Conservation (phyloP, 257 asterid species). For the Lavandula angustifolia region DNA sequence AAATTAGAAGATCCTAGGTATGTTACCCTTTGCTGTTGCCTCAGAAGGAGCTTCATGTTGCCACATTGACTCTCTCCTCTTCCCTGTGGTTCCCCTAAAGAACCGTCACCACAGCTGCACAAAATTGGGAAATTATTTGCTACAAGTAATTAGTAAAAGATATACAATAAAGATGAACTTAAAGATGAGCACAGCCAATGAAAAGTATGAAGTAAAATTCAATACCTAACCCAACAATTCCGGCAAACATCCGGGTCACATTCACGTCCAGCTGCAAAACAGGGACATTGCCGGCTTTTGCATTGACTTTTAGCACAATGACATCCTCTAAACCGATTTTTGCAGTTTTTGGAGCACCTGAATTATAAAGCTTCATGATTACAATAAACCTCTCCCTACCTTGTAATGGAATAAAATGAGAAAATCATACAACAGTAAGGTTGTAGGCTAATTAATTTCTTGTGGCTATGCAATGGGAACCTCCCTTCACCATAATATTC, state of each 20-base stretch:
- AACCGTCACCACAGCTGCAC: conserved; percentile 83
- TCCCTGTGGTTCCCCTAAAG: conserved; percentile 76
- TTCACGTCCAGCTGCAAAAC: conserved; percentile 99
- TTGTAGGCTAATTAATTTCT: neutral
- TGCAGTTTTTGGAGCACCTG: conserved; percentile 96
- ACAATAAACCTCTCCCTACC: neutral
- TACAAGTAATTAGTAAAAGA: neutral
- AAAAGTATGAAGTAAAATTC: conserved; percentile 13
- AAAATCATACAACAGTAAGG: neutral
- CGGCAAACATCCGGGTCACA: conserved; percentile 99
- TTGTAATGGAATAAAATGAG: conserved; percentile 21
- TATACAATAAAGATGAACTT: neutral
- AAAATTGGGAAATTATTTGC: conserved; percentile 21
- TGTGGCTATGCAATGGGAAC: neutral
- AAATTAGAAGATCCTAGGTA: conserved; percentile 27
- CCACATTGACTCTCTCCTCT: conserved; percentile 93
- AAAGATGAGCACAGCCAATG: conserved; percentile 2
- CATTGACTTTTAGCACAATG: conserved; percentile 99
- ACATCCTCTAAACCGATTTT: conserved; percentile 96
- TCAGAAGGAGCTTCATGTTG: conserved; percentile 90
- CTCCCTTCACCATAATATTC: neutral
- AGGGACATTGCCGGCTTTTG: conserved; percentile 98
- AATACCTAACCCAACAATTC: conserved; percentile 96
- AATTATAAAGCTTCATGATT: conserved; percentile 24
- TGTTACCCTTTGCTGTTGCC: conserved; percentile 89